Base-by-base conservation (phyloP, 2,329 filamentous ascomycete genomes). In the Beauveria pseudobassiana region DNA sequence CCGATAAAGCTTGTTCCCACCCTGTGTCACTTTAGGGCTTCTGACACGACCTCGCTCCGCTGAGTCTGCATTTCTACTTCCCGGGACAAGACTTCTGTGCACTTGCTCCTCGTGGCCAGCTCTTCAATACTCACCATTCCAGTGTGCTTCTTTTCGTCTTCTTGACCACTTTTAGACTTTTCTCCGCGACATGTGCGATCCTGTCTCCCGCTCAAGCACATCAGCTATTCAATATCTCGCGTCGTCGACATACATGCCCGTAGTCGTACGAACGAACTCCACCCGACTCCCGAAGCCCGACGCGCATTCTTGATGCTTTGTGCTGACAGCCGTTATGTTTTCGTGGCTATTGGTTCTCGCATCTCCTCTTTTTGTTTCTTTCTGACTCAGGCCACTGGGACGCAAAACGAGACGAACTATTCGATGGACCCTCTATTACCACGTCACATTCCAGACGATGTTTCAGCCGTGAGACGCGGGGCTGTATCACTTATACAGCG, bases 371-470 rank as follows among this genome's bases (percentile, higher is more conserved):
- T 26, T 57, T 14, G 10, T 48, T 57, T 34, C 34, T 46, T 57
- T 22, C n/a, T 8, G 20, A 38, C 42, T 26, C 3, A 6, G 26
- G 28, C 12, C 43, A 14, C 1, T 22, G 26, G 6, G 26, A 34
- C 16, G n/a, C 53, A 28, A 40, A 24, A 9, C 46, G 55, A 40
- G 28, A 42, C 46, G 46, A 51, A 22, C 34, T 26, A 48, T 10
- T 48, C 56, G 46, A 43, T 43, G 46, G 26, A 43, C 30, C 43
- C 55, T 22, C n/a, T 10, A 24, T 22, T 7, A 42, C 26, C n/a
- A 34, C 38, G 38, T 43, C 57, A 18, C 57, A 60, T 60, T 60
- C 57, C 57, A 60, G 48, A 52, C 46, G 22, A 51, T 24, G 46
- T 59, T 59, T 59, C 56, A 51, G 38, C 43, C 28, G 26, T 26